Base-by-base conservation (phyloP, 208 protist species). In the Wallacemonas collosoma region DNA sequence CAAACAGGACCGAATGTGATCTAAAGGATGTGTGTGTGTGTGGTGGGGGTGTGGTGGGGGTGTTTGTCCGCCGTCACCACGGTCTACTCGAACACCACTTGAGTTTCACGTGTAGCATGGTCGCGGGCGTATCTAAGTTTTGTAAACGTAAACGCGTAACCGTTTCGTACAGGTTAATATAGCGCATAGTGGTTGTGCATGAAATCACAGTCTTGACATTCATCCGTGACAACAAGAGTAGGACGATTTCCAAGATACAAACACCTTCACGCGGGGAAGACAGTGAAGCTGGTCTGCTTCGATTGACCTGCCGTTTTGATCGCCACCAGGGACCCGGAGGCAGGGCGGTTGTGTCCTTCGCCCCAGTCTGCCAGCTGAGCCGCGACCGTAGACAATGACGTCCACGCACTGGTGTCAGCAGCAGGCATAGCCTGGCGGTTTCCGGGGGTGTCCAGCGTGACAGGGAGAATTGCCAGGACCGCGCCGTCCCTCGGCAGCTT, bases 351-450 rank as follows among this genome's bases (percentile, higher is more conserved):
- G 1, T 12, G 41, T 11, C 70, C 76, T 2, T 85, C 60, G 39
- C 77, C 76, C 89, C 89, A 94, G 54, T 78, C 60, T 9, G 80
- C 44, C 2, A 95, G 62, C 44, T 85, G 53, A 26, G 68, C 39
- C 0, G 85, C 75, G 5, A 89, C 69, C 12, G 61, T 65, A 2
- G 73, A 44, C 15, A 87, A 48, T 0, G 88, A 80, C 2, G 91
- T 94, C 90, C 90, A 95, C 11, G 54, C 47, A 57, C 45, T 66
- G 44, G 41, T 82, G 65, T 93, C 80, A 7, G 80, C 86, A 36
- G 81, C 75, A 12, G 87, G 89, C 89, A 93, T 94, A 0, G 65
- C 85, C 1, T 2, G 11, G 58, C 91, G 79, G 73, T 96, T 96
- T 1, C 35, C 72, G 3, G 77, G 71, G 9, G 91, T 96, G 77